Evolutionary conservation across 148 eudicot genomes (phyloP).

Genomic region (Camellia sinensis): DNA sequence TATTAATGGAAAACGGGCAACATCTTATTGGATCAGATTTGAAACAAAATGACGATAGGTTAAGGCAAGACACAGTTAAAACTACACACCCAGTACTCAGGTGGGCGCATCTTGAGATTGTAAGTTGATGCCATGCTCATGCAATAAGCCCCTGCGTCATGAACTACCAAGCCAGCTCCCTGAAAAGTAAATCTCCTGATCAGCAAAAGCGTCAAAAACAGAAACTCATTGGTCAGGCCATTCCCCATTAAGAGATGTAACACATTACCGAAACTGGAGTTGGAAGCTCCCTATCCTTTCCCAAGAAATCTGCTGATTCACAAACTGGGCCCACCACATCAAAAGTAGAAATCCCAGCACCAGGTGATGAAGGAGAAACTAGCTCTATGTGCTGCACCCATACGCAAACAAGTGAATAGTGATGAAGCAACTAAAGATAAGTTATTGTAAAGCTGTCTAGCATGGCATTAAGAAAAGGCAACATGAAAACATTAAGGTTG

Average conservation of each 20-base stretch:
- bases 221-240: not conserved
- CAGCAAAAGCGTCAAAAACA: not conserved
- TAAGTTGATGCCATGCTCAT: conserved; percentile 99
- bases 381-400: conserved; percentile 80
- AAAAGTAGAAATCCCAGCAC: conserved; percentile 62
- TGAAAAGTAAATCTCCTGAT: conserved; percentile 23
- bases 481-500: too few species aligned
- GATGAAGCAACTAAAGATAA: not conserved
- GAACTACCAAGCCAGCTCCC: conserved; percentile 95
- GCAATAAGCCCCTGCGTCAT: conserved; percentile 97
- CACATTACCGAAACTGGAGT: conserved; percentile 60
- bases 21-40: not conserved
- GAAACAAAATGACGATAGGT: not conserved
- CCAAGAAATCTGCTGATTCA: conserved; percentile 96
- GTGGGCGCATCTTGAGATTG: conserved; percentile 99
- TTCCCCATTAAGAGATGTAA: not conserved
- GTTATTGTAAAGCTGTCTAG: not conserved
- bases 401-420: not conserved
- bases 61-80: not conserved
- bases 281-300: conserved; percentile 85
- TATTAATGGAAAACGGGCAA: too few species aligned
- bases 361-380: conserved; percentile 66
- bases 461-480: not conserved
- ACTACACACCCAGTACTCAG: conserved; percentile 85
- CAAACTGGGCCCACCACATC: conserved; percentile 99